Evolutionary conservation across 805 yeast species (phyloP).

Genomic region (Trichomonascus vanleenenianus): DNA sequence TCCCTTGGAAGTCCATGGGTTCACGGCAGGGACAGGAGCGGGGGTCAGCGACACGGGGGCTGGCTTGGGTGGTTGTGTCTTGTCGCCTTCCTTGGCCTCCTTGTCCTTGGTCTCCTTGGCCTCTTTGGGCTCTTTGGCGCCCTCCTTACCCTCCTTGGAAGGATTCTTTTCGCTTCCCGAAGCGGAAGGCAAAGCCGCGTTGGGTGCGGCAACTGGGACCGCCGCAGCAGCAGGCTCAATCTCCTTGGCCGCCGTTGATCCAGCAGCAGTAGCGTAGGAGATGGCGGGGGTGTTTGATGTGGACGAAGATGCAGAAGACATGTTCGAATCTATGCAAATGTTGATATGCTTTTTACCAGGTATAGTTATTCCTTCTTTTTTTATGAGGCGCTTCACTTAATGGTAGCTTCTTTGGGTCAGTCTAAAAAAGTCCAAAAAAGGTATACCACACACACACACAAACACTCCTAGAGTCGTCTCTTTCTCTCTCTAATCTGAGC

Average conservation of each 20-base stretch:
- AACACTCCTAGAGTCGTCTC: no score
- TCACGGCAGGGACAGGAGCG: conserved; percentile 56
- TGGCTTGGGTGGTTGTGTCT: neutral
- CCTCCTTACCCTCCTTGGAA: neutral
- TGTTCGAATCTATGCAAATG: no score
- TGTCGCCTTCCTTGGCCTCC: neutral
- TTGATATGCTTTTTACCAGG: no score
- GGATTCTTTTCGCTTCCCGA: neutral
- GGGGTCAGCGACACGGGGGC: conserved; percentile 35
- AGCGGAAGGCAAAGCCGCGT: neutral
- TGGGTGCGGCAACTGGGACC: neutral
- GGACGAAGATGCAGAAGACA: conserved; percentile 7
- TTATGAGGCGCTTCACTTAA: no score
- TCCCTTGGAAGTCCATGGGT: conserved; percentile 50
- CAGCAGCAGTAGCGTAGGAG: conserved; percentile 17
- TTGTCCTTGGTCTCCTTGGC: conserved; percentile 7
- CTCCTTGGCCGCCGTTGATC: conserved; percentile 10
- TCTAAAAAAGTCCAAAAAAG: no score
- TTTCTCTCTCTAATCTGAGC: no score
- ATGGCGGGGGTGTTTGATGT: conserved; percentile 19
- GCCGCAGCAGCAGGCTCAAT: neutral
- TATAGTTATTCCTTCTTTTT: neutral
- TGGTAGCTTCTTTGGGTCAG: no score
- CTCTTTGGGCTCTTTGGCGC: conserved; percentile 4
- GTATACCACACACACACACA: no score